These are phyloP conservation scores for Camptophora hylomeconis DNA, from an alignment of 2,329 filamentous ascomycete species.

Conservation along the genomic window DNA sequence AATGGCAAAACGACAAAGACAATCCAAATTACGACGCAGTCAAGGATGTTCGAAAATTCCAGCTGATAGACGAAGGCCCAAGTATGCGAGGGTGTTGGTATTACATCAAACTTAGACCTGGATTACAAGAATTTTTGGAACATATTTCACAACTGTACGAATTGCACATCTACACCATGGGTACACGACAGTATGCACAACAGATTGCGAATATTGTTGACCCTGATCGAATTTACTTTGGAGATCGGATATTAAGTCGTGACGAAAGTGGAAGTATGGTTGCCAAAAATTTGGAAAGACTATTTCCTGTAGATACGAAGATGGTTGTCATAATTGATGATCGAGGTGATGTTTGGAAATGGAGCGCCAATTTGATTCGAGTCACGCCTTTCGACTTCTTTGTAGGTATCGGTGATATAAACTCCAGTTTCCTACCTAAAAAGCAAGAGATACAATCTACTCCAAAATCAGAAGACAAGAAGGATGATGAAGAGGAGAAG, in stretches of 20 bases:
- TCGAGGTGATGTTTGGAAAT: slow-evolving; percentile 89
- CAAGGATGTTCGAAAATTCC: slow-evolving; percentile 76
- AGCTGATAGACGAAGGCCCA: slow-evolving; percentile 74
- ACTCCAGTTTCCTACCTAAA: slow-evolving; percentile 90
- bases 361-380: slow-evolving; percentile 85
- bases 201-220: slow-evolving; percentile 89
- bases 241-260: slow-evolving; percentile 85
- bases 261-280: slow-evolving; percentile 93
- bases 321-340: slow-evolving; percentile 99
- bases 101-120: slow-evolving; percentile 94
- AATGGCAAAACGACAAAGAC: slow-evolving; percentile 79
- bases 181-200: slow-evolving; percentile 87
- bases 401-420: slow-evolving; percentile 95
- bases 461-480: slow-evolving; percentile 27
- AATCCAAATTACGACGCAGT: slow-evolving; percentile 89
- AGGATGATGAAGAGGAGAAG: slow-evolving; percentile 15
- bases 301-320: slow-evolving; percentile 94
- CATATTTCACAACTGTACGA: slow-evolving; percentile 73
- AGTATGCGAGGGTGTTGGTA: slow-evolving; percentile 75
- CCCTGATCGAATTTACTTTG: slow-evolving; percentile 77
- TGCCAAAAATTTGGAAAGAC: slow-evolving; percentile 73
- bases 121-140: slow-evolving; percentile 66
- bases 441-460: slow-evolving; percentile 40
- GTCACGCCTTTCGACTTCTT: slow-evolving; percentile 96
- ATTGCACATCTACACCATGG: slow-evolving; percentile 98